These are phyloP conservation scores for Fereydounia khargensis DNA, from an alignment of 1,284 basidiomycete genomes.

Conservation along the genomic window DNA sequence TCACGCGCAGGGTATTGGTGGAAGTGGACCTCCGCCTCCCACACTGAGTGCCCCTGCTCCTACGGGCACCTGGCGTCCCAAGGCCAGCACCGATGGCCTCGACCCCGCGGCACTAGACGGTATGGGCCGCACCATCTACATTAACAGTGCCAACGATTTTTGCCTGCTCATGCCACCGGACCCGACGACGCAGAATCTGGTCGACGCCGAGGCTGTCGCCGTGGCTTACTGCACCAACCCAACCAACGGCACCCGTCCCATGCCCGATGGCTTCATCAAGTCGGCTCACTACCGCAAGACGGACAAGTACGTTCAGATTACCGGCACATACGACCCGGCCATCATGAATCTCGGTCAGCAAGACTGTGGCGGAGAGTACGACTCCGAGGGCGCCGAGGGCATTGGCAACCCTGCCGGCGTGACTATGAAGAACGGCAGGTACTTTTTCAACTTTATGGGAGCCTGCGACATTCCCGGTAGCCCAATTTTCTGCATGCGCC, in stretches of 20 bases:
- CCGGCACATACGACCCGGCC: conserved; percentile 42
- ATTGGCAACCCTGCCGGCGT: conserved; percentile 50
- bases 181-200: conserved; percentile 43
- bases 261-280: conserved; percentile 48
- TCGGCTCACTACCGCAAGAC: conserved; percentile 46
- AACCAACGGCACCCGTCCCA: conserved; percentile 39
- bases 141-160: conserved; percentile 41
- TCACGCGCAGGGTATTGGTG: no score
- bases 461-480: conserved; percentile 46
- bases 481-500: conserved; percentile 40
- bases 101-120: conserved; percentile 12
- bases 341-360: conserved; percentile 43
- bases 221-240: conserved; percentile 51
- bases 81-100: no score
- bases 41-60: no score
- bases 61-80: no score
- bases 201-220: conserved; percentile 48
- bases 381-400: conserved; percentile 31
- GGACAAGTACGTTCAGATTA: conserved; percentile 35
- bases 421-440: conserved; percentile 33
- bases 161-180: conserved; percentile 51
- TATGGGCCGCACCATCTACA: conserved; percentile 25
- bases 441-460: conserved; percentile 45
- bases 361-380: conserved; percentile 46
- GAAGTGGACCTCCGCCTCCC: no score